Percentiles rank a stretch among this genome's conserved stretches.
Evolutionary conservation across 306 rosid species (phyloP).

Genomic region (Citrullus mucosospermus): DNA sequence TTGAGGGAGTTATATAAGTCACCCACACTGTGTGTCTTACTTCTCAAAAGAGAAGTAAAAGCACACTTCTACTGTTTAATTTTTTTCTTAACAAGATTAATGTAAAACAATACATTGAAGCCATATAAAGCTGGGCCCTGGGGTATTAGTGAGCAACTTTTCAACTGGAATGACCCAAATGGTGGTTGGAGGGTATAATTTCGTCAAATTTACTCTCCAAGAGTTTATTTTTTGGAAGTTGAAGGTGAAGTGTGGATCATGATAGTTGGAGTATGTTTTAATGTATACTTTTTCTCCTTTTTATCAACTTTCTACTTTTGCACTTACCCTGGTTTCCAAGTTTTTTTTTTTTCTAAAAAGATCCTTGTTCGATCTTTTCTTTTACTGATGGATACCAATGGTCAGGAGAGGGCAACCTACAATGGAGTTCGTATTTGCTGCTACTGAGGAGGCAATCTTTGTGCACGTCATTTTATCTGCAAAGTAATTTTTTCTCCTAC

Average conservation of each 20-base stretch:
- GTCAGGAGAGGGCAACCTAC: slow-evolving; percentile 87
- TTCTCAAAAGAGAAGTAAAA: neutral
- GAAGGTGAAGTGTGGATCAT: neutral
- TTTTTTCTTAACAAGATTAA: neutral
- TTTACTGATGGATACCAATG: slow-evolving; percentile 23
- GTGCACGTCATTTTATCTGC: slow-evolving; percentile 75
- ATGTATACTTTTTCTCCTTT: neutral
- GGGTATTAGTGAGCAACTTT: neutral
- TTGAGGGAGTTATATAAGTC: neutral
- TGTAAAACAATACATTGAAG: neutral
- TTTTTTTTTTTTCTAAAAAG: neutral
- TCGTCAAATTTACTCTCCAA: neutral
- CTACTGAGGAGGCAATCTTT: slow-evolving; percentile 81
- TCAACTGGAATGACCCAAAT: neutral
- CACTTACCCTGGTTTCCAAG: neutral
- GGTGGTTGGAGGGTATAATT: neutral
- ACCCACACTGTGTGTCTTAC: neutral
- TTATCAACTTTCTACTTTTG: neutral
- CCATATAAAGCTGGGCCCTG: neutral
- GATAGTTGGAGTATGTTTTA: neutral
- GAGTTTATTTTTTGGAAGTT: neutral
- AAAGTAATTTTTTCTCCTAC: slow-evolving; percentile 34
- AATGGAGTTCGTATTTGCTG: slow-evolving; percentile 80
- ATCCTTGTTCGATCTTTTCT: neutral
- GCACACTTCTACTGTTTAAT: neutral